These are phyloP conservation scores for Maudiozyma turicensis DNA, from an alignment of 805 yeast species.

Conservation along the genomic window DNA sequence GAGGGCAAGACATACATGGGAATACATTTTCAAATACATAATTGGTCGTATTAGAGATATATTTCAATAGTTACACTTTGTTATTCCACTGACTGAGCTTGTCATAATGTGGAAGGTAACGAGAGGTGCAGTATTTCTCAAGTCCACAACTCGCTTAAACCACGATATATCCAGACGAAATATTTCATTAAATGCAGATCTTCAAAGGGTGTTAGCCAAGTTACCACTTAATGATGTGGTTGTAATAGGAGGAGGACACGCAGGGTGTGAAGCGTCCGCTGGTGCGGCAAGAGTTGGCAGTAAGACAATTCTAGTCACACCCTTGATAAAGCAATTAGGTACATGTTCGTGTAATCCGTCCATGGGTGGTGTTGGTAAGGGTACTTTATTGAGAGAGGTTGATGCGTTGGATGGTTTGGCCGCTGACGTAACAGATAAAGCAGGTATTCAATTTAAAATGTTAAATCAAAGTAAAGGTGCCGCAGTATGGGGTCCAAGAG, in stretches of 20 bases:
- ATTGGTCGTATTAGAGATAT: too few relatives aligned
- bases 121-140: too few relatives aligned
- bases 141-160: too few relatives aligned
- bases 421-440: constrained; percentile 74
- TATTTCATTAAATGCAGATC: constrained; percentile 9
- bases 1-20: too few relatives aligned
- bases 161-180: neutral
- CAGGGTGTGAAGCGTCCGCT: constrained; percentile 96
- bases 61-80: too few relatives aligned
- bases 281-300: constrained; percentile 85
- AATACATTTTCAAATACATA: too few relatives aligned
- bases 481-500: constrained; percentile 99
- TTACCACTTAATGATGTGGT: constrained; percentile 39
- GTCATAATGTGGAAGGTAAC: too few relatives aligned
- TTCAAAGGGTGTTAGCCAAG: constrained; percentile 4
- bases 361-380: constrained; percentile 98
- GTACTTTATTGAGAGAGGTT: constrained; percentile 81
- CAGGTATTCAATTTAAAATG: constrained; percentile 87
- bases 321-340: constrained; percentile 66
- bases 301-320: constrained; percentile 52
- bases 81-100: too few relatives aligned
- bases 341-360: constrained; percentile 96
- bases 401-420: constrained; percentile 96
- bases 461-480: constrained; percentile 75
- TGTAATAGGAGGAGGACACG: constrained; percentile 97